Base-by-base conservation (phyloP, 2,329 filamentous ascomycete genomes). In the Venturia aucupariae region DNA sequence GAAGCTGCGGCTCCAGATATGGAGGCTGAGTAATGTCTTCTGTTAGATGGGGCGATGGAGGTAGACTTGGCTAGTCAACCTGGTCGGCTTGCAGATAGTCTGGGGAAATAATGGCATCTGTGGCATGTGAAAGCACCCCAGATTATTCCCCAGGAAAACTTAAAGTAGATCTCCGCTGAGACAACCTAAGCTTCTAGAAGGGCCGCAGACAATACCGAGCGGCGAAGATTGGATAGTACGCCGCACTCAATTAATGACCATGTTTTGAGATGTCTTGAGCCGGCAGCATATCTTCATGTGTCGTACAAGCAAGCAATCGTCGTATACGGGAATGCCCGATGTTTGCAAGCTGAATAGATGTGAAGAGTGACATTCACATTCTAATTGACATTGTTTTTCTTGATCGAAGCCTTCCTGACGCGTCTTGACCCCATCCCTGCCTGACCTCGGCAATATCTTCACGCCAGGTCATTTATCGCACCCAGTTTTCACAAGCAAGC, bases 401-500 rank as follows among this genome's bases (percentile, higher is more conserved):
- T 24, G 22, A 51, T 24, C 46, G 8, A 15, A 51, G 4, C 13
- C 22, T 51, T 51, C 24, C 22, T 27, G 22, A 51, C 46, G 24
- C 46, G 46, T 11, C 10, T 27, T 15, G 46, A 51, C 46, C 46
- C 22, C 10, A 17, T 22, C n/a, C 44, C 7, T 8, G 10, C 8
- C 8, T 1, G n/a, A 48, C 46, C 46, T 51, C 46, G 46, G 46
- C 24, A 51, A 4, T 11, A 51, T 51, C 22, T 27, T 27, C 22
- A 22, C 51, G 51, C 30, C 15, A 35, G 35, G 19, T 19, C 51
- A 57, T 11, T 19, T 38, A 17, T 57, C 4, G 17, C 19, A 4
- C 22, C 22, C 51, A n/a, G 51, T 19, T 57, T 57, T 57, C 51
- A 57, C 51, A 57, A 57, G 51, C 51, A 32, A 35, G 19, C 27